phyloP scores from a whole-genome alignment of 257 asterid species.

The Solanum corneliomulleri region DNA sequence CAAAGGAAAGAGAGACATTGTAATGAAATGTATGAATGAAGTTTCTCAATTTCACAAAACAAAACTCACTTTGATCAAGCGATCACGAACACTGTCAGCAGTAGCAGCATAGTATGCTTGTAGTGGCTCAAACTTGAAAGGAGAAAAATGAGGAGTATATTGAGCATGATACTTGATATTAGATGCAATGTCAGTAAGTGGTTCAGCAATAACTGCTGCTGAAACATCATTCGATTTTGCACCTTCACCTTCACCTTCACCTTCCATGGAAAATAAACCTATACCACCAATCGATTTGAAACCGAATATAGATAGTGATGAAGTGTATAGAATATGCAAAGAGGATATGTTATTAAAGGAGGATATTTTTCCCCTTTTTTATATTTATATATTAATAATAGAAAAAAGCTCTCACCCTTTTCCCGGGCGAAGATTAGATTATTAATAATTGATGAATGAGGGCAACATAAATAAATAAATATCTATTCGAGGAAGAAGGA shows the following conservation, averaged over 20 bases:
- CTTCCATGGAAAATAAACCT: slow-evolving; percentile 25
- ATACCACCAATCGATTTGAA: neutral
- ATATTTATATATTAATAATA: neutral
- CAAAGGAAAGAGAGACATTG: neutral
- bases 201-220: slow-evolving; percentile 46
- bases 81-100: slow-evolving; percentile 93
- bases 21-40: too few relatives aligned
- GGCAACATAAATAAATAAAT: neutral
- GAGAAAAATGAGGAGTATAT: slow-evolving; percentile 87
- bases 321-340: neutral
- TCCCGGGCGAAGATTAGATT: neutral
- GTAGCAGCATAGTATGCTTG: slow-evolving; percentile 96
- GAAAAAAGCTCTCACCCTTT: neutral
- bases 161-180: slow-evolving; percentile 85
- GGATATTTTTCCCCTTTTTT: neutral
- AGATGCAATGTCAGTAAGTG: slow-evolving; percentile 67
- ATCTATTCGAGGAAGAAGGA: neutral
- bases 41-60: too few relatives aligned
- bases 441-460: neutral
- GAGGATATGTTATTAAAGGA: neutral
- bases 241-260: neutral
- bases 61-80: slow-evolving; percentile 56
- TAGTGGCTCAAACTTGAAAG: slow-evolving; percentile 83
- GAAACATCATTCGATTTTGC: slow-evolving; percentile 22
- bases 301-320: neutral